A percentile compares a stretch with the other conserved stretches of the same genome.
phyloP scores from a whole-genome alignment of 495 filamentous ascomycete species.

The Xylaria palmicola region DNA sequence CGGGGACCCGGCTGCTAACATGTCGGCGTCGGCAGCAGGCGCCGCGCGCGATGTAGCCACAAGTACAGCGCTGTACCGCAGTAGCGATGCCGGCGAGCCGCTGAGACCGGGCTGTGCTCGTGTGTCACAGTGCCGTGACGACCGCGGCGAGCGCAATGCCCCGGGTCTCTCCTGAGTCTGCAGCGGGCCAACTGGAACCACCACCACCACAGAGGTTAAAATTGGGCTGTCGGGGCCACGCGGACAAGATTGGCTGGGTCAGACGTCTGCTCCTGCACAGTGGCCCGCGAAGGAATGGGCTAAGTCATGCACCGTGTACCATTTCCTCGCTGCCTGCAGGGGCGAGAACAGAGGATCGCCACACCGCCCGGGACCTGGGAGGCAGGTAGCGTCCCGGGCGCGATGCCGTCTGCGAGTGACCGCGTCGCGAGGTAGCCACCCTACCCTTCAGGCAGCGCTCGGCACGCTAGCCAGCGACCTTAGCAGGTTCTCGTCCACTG shows the following conservation, averaged over 20 bases:
- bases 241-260: conserved; percentile 17
- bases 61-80: conserved; percentile 19
- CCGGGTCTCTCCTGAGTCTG: background rate
- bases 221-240: conserved; percentile 18
- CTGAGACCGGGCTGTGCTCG: conserved; percentile 19
- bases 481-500: conserved; percentile 3
- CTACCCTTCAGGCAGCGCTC: background rate
- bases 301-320: conserved; percentile 29
- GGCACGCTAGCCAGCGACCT: background rate
- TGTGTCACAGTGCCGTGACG: conserved; percentile 18
- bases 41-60: conserved; percentile 4
- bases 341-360: conserved; percentile 24
- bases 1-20: conserved; percentile 9
- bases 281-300: conserved; percentile 16
- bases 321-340: conserved; percentile 19
- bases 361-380: conserved; percentile 32
- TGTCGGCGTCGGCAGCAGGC: background rate
- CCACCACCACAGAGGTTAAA: background rate
- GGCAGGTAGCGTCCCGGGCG: conserved; percentile 19
- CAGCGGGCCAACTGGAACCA: conserved; percentile 8
- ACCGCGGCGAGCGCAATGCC: conserved; percentile 1
- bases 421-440: conserved; percentile 15
- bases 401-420: conserved; percentile 15
- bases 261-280: background rate
- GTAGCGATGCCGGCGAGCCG: conserved; percentile 9